Evolutionary conservation across 768 basidiomycete species (phyloP), one percentile per base, ranked within the genome.

Genomic region (Leccinum variicolor): DNA sequence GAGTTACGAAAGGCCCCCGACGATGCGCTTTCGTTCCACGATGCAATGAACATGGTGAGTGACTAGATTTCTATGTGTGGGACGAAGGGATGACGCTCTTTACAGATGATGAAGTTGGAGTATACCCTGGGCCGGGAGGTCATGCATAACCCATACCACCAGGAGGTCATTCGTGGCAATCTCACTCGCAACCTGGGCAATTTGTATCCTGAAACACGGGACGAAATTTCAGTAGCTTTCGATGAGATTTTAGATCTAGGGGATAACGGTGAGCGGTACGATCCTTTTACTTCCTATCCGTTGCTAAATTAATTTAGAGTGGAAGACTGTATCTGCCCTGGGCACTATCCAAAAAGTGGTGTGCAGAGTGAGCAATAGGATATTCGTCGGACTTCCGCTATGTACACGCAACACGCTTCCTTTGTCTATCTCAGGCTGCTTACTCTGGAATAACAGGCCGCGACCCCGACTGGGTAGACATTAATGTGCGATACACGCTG

Each of bases 61-160:
- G 14, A 71, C 21, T 45, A n/a, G 3, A 4, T 25, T 10, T 33
- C 47, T 28, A 11, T n/a, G 17, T 3, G 25, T 5, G 7, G 36
- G 14, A 23, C 3, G 7, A n/a, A 11, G 15, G 14, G 0, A 7
- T 41, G 7, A 33, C 15, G 2, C 19, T 7, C 2, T 52, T 21
- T 6, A 31, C 50, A 82, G 80, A 34, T 59, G 1, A 21, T 79
- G 11, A 75, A 77, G 31, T 58, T 66, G 21, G 64, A 74, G 3
- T 76, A 80, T 56, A 78, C 77, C 2, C 45, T 83, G 1, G 75
- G 76, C 0, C 59, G 60, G 1, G 66, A 74, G 50, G 53, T 77
- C 29, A 36, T 57, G n/a, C 50, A 69, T 2, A 67, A 74, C 56
- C 34, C 31, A 15, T 76, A 75, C 49, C 77, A 78, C 50, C 50